Base-by-base conservation (phyloP, 2,329 filamentous ascomycete species). In the Trichocomaceae sp. region DNA sequence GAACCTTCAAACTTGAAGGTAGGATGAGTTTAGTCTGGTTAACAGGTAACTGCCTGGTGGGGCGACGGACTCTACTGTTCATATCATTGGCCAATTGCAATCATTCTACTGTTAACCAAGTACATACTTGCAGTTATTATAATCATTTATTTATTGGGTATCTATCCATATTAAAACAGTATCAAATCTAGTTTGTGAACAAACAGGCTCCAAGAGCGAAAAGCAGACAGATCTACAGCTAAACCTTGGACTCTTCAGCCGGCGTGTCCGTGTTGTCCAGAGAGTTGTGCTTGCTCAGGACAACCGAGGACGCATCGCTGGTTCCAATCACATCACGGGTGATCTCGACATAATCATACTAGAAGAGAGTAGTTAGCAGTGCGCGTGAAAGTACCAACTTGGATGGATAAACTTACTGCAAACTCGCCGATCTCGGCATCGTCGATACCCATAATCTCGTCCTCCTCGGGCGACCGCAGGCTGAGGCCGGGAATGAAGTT, bases 391-490 rank as follows among this genome's bases (percentile, higher is more conserved):
- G 44, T 6, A 5, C 15, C 22, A 9, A 33, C 17, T 2, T n/a
- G n/a, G n/a, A 31, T 15, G 22, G 26, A 29, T 12, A 44, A 53
- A 76, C 78, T 69, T 76, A 81, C 79, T n/a, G 89, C 90, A 69
- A 93, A 95, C 75, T 95, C 90, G 69, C 90, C 90, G 65, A 95
- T 88, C 72, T 96, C 90, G 22, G 87, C 85, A 64, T 95, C 90
- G 64, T 95, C 90, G 57, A 95, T 90, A 61, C 90, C 90, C 42
- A 90, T 76, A 50, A 90, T 84, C 71, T 95, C 90, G 37, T 88
- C 86, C 59, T 93, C 86, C 62, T 89, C 85, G 13, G 76, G 79
- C 0, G 84, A 85, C 49, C 90, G 87, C 45, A 95, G 83, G 55
- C 82, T 82, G 39, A 95, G 77, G 12, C 86, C 85, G 0, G 90